Base-by-base conservation (phyloP, 331 rosid genomes). In the Quercus lobata region DNA sequence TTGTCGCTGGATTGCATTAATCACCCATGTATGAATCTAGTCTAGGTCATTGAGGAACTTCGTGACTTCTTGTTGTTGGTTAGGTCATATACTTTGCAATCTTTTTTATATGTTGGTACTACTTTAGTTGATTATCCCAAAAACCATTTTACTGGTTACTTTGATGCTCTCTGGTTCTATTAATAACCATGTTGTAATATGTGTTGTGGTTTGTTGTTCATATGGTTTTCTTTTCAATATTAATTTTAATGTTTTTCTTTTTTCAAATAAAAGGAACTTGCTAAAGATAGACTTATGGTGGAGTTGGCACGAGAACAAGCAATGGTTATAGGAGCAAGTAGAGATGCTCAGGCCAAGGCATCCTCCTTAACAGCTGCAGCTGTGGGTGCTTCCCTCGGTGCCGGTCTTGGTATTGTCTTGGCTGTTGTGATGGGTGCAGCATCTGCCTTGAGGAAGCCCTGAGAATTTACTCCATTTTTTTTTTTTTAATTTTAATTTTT, bases 401-500 rank as follows among this genome's bases (percentile, higher is more conserved):
- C 99, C 35, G 97, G 98, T 78, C 89, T 95, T 46, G 98, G 99
- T 85, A 66, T 95, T 86, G 92, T 91, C 27, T 78, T 95, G 60
- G 99, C 99, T 10, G 87, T 95, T 52, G 98, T 90, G 77, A 93
- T 95, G 97, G 99, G 99, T 60, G 99, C 99, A 73, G 99, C 99
- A 71, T 95, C 99, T 76, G 98, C 98, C 85, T 85, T 95, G 79
- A 91, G 99, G 91, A 93, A 95, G 80, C 99, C 99, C 53, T 95
- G 83, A 86, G 69, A 72, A 73, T 55, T 57, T 25, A 56, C 32
- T 37, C 11, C 35, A 1, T 30, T 30, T 30, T 30, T 34, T 17
- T 6, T 19, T 32, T 35, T 68, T 10, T 1, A 6, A 6, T 4
- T 9, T 14, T 35, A 60, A 10, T 5, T 24, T 11, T 32, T 65